phyloP scores from a whole-genome alignment of 1,139 yeast species.

The Geotrichum aggregatum region DNA sequence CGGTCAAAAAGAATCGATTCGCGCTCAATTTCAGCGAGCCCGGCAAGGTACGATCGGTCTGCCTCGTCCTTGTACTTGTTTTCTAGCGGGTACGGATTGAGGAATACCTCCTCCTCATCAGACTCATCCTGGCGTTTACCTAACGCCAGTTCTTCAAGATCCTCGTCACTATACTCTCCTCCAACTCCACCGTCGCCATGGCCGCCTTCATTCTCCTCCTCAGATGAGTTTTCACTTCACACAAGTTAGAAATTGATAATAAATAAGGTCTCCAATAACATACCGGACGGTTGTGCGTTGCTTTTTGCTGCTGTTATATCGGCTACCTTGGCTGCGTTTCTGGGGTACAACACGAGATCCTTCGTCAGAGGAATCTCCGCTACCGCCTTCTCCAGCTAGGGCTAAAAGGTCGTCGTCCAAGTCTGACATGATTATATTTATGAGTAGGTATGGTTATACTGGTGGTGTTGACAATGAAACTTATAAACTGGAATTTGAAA shows the following conservation, averaged over 20 bases:
- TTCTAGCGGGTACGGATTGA: constrained; percentile 86
- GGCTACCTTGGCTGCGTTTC: constrained; percentile 11
- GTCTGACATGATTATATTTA: constrained; percentile 28
- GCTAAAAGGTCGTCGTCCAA: constrained; percentile 76
- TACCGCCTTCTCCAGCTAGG: constrained; percentile 69
- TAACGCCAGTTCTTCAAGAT: constrained; percentile 37
- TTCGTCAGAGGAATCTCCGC: constrained; percentile 28
- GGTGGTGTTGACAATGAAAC: too few species aligned
- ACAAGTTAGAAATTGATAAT: background rate
- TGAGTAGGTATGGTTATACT: too few species aligned
- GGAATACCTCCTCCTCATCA: constrained; percentile 44
- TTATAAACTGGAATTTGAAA: too few species aligned
- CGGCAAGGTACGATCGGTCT: constrained; percentile 63
- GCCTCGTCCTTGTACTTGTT: constrained; percentile 82
- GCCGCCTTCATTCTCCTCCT: constrained; percentile 37
- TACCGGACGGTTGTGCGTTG: constrained; percentile 28
- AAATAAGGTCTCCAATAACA: constrained; percentile 7
- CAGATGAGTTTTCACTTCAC: constrained; percentile 17
- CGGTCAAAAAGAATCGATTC: constrained; percentile 90
- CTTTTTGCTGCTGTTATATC: constrained; percentile 22
- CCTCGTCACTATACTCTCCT: constrained; percentile 34
- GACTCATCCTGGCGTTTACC: constrained; percentile 34
- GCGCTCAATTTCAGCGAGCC: constrained; percentile 85
- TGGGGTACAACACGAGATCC: constrained; percentile 24
- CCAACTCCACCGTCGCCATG: constrained; percentile 34